These are phyloP conservation scores for Rutstroemia sp. DNA, from an alignment of 2,329 filamentous ascomycete genomes.

Conservation along the genomic window DNA sequence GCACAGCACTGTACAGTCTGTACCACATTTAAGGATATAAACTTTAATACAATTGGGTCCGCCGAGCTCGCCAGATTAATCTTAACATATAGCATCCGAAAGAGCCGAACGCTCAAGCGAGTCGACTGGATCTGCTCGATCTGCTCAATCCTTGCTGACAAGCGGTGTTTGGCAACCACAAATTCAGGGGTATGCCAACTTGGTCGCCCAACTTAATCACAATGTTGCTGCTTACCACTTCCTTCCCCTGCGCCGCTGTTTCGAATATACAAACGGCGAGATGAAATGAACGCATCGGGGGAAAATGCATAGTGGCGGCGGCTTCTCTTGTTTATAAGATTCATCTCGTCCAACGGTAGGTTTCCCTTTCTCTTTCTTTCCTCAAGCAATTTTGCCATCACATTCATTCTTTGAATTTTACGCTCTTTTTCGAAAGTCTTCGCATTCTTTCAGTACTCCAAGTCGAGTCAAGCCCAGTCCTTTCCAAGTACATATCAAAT, in stretches of 20 bases:
- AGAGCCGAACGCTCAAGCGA: background rate
- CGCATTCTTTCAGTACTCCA: constrained; percentile 1
- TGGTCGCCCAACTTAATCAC: background rate
- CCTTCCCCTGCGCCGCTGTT: constrained; percentile 3
- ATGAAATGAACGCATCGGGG: constrained; percentile 1
- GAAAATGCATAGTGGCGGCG: background rate
- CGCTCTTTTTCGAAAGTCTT: constrained; percentile 1
- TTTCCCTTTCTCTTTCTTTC: background rate
- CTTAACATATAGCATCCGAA: background rate
- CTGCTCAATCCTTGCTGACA: background rate
- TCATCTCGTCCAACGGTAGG: background rate
- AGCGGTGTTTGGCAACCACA: background rate
- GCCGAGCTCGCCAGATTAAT: background rate
- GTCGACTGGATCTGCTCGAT: background rate
- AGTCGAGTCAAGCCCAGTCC: constrained; percentile 3
- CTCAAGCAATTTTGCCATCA: constrained; percentile 7
- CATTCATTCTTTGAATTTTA: constrained; percentile 1
- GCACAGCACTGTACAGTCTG: background rate
- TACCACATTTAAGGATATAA: background rate
- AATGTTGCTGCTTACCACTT: background rate
- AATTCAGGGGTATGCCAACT: background rate
- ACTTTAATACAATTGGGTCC: background rate
- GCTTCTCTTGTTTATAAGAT: background rate
- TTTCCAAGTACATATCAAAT: background rate
- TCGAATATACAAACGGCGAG: constrained; percentile 1